Evolutionary conservation across 75 land plant genomes (phyloP), one percentile per base, ranked within the genome.

Genomic region (Azolla pinnata): DNA sequence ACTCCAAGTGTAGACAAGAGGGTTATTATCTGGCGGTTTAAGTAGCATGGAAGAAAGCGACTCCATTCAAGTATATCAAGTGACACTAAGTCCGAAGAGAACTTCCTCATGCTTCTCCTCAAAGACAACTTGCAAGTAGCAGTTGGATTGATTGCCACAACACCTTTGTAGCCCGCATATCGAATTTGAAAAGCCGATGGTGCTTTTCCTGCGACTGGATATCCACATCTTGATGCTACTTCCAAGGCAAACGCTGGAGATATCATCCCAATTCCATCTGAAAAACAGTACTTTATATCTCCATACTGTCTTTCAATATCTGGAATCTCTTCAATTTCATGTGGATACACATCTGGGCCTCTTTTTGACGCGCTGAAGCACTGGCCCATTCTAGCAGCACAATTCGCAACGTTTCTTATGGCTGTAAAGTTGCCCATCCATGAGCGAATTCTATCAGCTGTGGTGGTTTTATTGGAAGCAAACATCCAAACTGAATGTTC

Each of bases 341-440:
- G 65, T 10, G 30, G 33, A 14, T 28, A 61, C n/a, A 87, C 95
- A 38, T 62, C 60, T 19, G 80, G 20, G 0, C 82, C 66, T 42
- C 57, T 71, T 53, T 28, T 61, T 3, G 97, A 91, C 7, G 88
- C 74, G 40, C 96, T 84, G 51, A 87, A 90, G 42, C 83, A 56
- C 53, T 91, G 97, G 30, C 97, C 97, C 88, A 91, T 91, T 32
- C 97, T 70, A 29, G 88, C 88, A 44, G 97, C 93, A 84, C 86
- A 88, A 54, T 79, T 84, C 0, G 97, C 83, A 3, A 91, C 74
- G 44, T 81, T 80, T 18, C 77, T 75, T 33, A 90, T 81, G 29
- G 67, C 61, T 1, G 56, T 60, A 48, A 91, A 91, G 26, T 85
- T 52, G 23, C 97, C 97, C 97, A 91, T 91, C 93, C 88, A 87